Base-by-base conservation (phyloP, 202 grass and related monocot genomes). In the Schoenoplectus triqueter region DNA sequence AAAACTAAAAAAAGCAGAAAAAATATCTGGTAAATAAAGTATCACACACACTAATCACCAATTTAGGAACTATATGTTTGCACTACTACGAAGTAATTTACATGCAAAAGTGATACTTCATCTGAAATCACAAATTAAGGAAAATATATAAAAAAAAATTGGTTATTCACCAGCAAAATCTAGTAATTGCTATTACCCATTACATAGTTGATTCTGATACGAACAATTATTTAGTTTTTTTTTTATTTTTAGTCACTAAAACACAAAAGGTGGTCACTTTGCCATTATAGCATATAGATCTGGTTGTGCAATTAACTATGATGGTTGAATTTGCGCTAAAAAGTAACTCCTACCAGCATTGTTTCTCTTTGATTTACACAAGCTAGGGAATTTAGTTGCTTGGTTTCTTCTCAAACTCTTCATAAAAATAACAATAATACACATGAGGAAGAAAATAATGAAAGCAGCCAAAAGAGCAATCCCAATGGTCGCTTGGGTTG, bases 391-490 rank as follows among this genome's bases (percentile, higher is more conserved):
- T 59, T 15, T 59, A 41, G 50, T 15, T 77, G 20, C 22, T 21
- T 21, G 31, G 5, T 41, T 56, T 52, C 51, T 77, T 77, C 73
- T 59, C 51, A 77, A 77, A 14, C 22, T 59, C 73, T 56, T 77
- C 73, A 77, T 11, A 39, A 11, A 6, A 77, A 57, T 39, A 57
- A 59, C 51, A 57, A 51, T 40, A 40, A 77, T 22, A 77, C 22
- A 77, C 50, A 77, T 77, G 51, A 77, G 21, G 51, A 22, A 77
- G 21, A 77, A 20, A 77, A 57, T 51, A 31, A 77, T 11, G 11
- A 77, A 57, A 77, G 11, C 51, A 59, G 6, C 21, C 45, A 77
- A 6, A 56, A 77, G 1, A 57, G 50, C 1, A 77, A 41, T 56
- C 4, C 21, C 51, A 40, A 77, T 39, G 1, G 22, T 15, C 9